Percentiles rank a stretch among this genome's conserved stretches.
These are phyloP conservation scores for Blastocystis sp. DNA, from an alignment of 352 stramenopile genomes.

Conservation along the genomic window DNA sequence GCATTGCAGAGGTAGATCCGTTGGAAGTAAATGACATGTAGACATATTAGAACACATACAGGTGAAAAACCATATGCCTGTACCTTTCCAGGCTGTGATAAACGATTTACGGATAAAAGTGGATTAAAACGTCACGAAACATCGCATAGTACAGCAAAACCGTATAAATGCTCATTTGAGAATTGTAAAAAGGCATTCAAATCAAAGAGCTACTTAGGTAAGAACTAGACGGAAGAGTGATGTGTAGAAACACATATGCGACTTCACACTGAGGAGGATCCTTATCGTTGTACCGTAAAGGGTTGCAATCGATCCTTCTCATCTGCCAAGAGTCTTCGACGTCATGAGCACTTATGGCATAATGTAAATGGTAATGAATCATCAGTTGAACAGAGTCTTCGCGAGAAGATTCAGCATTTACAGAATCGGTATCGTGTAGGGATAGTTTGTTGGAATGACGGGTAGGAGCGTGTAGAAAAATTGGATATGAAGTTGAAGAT, in stretches of 20 bases:
- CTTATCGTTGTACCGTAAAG: constrained; percentile 39
- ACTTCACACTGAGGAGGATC: constrained; percentile 59
- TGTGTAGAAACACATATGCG: constrained; percentile 50
- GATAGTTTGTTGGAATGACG: not conserved
- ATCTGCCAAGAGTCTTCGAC: constrained; percentile 54
- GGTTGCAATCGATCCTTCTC: constrained; percentile 50
- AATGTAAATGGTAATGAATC: constrained; percentile 36
- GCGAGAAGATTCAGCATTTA: constrained; percentile 44
- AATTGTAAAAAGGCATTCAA: constrained; percentile 70
- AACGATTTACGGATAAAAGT: constrained; percentile 69
- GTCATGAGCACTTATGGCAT: constrained; percentile 54
- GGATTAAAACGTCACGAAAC: constrained; percentile 69
- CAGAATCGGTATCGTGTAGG: constrained; percentile 40
- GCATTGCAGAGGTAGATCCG: not conserved
- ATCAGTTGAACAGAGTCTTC: constrained; percentile 8
- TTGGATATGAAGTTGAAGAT: constrained; percentile 54
- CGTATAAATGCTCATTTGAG: constrained; percentile 68
- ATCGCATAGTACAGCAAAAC: constrained; percentile 68
- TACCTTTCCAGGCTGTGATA: constrained; percentile 58
- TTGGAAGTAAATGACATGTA: not conserved
- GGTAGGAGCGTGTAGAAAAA: constrained; percentile 39
- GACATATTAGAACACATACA: constrained; percentile 64
- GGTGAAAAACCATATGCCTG: constrained; percentile 64
- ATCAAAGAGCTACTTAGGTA: constrained; percentile 70
- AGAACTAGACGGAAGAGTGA: not conserved